phyloP scores from a whole-genome alignment of 768 basidiomycete genomes.

The Rhizopogon rudus region DNA sequence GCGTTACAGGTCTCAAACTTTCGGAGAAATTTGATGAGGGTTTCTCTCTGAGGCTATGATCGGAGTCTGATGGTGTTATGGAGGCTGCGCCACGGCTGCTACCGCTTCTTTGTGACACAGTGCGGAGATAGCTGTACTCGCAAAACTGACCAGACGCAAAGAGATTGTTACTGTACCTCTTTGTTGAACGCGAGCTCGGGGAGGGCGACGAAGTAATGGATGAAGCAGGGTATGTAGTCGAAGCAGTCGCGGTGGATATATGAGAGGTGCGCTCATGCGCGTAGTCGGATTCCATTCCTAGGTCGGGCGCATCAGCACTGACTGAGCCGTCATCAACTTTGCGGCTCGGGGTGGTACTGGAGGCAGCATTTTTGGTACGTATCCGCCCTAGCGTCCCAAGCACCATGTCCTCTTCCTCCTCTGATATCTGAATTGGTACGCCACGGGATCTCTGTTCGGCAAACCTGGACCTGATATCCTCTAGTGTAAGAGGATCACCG shows the following conservation, averaged over 20 bases:
- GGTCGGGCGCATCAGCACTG: slow-evolving; percentile 10
- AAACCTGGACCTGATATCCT: slow-evolving; percentile 60
- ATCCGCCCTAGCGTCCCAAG: slow-evolving; percentile 62
- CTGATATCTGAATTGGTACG: slow-evolving; percentile 60
- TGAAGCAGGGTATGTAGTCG: slow-evolving; percentile 35
- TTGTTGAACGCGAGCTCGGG: slow-evolving; percentile 41
- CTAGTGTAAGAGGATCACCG: slow-evolving; percentile 60
- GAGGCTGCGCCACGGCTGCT: slow-evolving; percentile 32
- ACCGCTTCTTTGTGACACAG: slow-evolving; percentile 42
- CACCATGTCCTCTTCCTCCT: slow-evolving; percentile 84
- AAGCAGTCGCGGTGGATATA: slow-evolving; percentile 32
- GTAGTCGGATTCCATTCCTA: slow-evolving; percentile 25
- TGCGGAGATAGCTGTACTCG: slow-evolving; percentile 68
- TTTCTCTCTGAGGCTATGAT: slow-evolving; percentile 41
- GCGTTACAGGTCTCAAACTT: slow-evolving; percentile 48
- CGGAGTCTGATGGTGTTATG: slow-evolving; percentile 43
- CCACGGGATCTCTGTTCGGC: slow-evolving; percentile 76
- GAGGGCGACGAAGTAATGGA: slow-evolving; percentile 31
- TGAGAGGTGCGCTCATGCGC: slow-evolving; percentile 29
- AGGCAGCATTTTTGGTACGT: slow-evolving; percentile 30
- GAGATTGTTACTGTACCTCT: slow-evolving; percentile 83
- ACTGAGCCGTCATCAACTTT: slow-evolving; percentile 11
- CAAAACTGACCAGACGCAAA: slow-evolving; percentile 78
- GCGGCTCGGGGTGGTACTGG: slow-evolving; percentile 13
- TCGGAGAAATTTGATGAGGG: slow-evolving; percentile 38